Base-by-base conservation (phyloP, 2,329 filamentous ascomycete genomes). In the Pseudonectria foliicola region DNA sequence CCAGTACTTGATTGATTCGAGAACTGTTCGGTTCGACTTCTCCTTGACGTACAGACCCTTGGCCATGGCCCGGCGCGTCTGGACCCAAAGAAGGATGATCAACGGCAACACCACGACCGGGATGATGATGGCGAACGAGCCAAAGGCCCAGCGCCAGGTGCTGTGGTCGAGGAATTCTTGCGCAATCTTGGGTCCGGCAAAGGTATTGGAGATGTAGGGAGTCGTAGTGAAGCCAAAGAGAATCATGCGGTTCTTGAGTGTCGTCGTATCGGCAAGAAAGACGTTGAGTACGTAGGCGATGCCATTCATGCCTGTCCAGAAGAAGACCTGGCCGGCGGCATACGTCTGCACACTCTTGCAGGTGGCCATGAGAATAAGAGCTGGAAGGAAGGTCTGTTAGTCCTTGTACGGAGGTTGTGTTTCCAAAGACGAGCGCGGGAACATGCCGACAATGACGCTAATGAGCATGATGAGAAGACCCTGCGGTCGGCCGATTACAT, bases 401-500 rank as follows among this genome's bases (percentile, higher is more conserved):
- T 10, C 12, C 4, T 29, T 29, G n/a, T 6, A 29, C 8, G 27
- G 27, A 6, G 27, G 27, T 16, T 29, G 11, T 6, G n/a, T n/a
- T n/a, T n/a, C n/a, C n/a, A n/a, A n/a, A n/a, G n/a, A n/a, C n/a
- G n/a, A n/a, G n/a, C n/a, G n/a, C n/a, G n/a, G 18, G 5, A 21
- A 8, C 27, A 6, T 16, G 15, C 27, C 4, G 27, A 29, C 11
- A 13, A 29, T 29, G 24, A 40, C 35, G 15, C 31, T 38, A 27
- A 34, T 14, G 5, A 40, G 25, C 38, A 40, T 40, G 26, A 75
- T 45, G 27, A 67, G 57, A 45, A 74, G 75, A 12, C 73, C 75
- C 48, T 77, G 67, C n/a, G 74, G 67, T 31, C 75, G 71, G 38
- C 75, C 76, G 58, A 73, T 80, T n/a, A 78, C 61, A 55, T 80